Evolutionary conservation across 73 alveolate genomes (phyloP), one percentile per base, ranked within the genome.

Genomic region (Stentor roeselii): DNA sequence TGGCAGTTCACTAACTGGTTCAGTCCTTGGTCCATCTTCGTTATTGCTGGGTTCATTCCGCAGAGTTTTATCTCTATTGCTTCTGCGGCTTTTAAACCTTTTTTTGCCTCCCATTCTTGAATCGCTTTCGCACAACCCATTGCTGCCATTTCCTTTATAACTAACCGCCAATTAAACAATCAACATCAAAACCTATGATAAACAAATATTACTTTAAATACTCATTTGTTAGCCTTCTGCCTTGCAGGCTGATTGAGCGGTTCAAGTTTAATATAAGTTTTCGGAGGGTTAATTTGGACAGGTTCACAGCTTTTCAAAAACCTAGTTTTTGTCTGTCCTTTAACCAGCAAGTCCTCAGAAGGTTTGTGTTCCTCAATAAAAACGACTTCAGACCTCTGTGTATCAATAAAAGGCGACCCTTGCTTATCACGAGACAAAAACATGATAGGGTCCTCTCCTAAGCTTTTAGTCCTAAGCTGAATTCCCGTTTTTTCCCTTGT

Each of bases 21-120:
- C 58, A 96, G 94, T 36, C 98, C 93, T 58, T 90, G 92, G 83
- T 96, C 99, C 98, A 96, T 93, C 89, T 93, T 96, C 67, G 91
- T 98, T 82, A 96, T 94, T 41, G 98, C 95, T 0, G 99, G 99
- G 82, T 89, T 86, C 91, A 87, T 88, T 85, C 97, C 92, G 40
- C 82, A 84, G 30, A 95, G 94, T 78, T 90, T 91, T n/a, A 95
- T 94, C 38, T 89, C 96, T 40, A 87, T 90, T n/a, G 98, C 97
- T 88, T 95, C 99, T 42, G 98, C 88, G n/a, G 99, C 97, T 60
- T 75, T 60, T 83, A 86, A 80, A 3, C 95, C 96, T 39, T 75
- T 82, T 35, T 88, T 89, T 36, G 91, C 94, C 78, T 95, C 99
- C 98, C 98, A 95, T 74, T 84, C 82, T 83, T 88, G 86, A 59